Conservation (phyloP, 768 basidiomycete genomes). For the Boletus patriciae region DNA sequence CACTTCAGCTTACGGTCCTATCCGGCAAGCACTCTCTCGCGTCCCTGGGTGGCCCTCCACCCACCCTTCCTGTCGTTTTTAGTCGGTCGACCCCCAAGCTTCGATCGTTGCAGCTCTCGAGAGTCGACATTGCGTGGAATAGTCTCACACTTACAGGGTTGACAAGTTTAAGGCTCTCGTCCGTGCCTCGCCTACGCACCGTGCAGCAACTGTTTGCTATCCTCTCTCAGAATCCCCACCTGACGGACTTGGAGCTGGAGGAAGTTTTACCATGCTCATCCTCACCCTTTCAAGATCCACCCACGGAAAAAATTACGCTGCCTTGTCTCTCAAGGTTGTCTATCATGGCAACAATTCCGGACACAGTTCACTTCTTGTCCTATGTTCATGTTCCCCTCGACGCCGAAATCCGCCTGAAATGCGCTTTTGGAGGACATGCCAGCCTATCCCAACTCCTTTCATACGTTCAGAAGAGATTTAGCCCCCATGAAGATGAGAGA, state of each 20-base stretch:
- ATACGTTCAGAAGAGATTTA: not conserved
- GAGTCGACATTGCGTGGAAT: not conserved
- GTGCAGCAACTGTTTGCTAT: not conserved
- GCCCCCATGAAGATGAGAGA: not conserved
- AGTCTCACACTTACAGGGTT: not conserved
- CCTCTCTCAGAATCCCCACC: not conserved
- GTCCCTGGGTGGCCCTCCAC: not conserved
- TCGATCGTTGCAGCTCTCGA: not conserved
- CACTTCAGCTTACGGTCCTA: not conserved
- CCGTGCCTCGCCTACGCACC: not conserved
- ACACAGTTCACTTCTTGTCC: not conserved
- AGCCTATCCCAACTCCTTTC: not conserved
- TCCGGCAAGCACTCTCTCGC: not conserved
- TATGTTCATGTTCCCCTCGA: not conserved
- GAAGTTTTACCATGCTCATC: not conserved
- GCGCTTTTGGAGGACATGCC: not conserved
- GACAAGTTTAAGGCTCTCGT: not conserved
- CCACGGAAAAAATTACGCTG: not conserved
- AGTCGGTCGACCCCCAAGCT: not conserved
- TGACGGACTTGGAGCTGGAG: not conserved
- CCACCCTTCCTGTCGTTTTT: not conserved
- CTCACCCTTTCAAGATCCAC: not conserved
- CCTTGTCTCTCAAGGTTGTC: not conserved
- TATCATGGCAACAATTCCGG: not conserved
- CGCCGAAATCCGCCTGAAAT: conserved; percentile 1